Base-by-base conservation (phyloP, 768 basidiomycete genomes). In the Auriculariales sp. region DNA sequence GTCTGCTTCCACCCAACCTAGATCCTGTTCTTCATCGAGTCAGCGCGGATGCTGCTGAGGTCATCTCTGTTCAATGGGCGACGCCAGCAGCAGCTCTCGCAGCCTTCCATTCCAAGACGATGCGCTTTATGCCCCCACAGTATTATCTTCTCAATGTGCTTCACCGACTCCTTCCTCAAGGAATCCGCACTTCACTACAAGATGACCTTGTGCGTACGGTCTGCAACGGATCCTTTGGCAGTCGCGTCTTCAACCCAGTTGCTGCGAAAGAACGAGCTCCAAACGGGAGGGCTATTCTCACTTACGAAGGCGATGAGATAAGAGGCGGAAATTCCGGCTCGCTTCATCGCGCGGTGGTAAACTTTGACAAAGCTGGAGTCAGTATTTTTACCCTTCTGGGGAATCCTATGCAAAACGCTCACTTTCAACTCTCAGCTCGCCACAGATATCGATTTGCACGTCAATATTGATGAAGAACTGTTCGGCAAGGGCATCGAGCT, bases 101-200 rank as follows among this genome's bases (percentile, higher is more conserved):
- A 2, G 77, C 77, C 58, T 78, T 73, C 58, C 61, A 58, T 17
- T 64, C 66, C 28, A 66, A 70, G 24, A 68, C 69, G 51, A 77
- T 84, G 52, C 67, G 66, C 3, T 68, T 84, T 42, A 78, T 83
- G 78, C 82, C 83, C 12, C 83, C 83, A 11, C 83, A 86, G 59
- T 81, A 71, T 57, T 86, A 86, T 59, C 71, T 86, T 47, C 62
- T 85, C 27, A 65, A 69, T 10, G 83, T 80, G 3, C 67, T 86
- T 30, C 67, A 75, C 3, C 68, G 67, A 27, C 66, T 83, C 30
- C 64, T 84, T 19, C 51, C 60, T 2, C 73, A 72, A 35, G 52
- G 60, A 5, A 48, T 53, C 46, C 73, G 64, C 52, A 76, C 73
- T 2, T 33, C 55, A 1, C 67, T 65, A 14, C 76, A 82, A 56